These are phyloP conservation scores for Cutaneotrichosporon daszewskae DNA, from an alignment of 1,284 basidiomycete genomes.

Conservation along the genomic window DNA sequence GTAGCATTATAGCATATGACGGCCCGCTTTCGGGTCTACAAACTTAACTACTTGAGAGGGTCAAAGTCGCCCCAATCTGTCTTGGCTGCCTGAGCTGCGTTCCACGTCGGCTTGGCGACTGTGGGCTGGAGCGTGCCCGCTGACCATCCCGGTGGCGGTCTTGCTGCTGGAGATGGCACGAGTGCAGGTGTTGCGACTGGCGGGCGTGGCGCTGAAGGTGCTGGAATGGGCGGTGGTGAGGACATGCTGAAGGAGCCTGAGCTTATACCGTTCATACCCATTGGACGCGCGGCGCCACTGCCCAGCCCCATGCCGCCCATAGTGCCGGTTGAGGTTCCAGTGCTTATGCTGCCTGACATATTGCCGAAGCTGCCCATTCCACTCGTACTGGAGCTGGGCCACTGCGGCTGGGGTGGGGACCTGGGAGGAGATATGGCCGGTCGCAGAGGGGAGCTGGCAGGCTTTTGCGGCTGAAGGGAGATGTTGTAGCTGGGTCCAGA, in stretches of 20 bases:
- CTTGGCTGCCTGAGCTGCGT: constrained; percentile 9
- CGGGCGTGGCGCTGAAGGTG: constrained; percentile 2
- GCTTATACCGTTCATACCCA: too few relatives aligned
- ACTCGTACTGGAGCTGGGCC: too few relatives aligned
- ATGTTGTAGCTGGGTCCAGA: constrained; percentile 44
- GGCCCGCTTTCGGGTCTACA: too few relatives aligned
- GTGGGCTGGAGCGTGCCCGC: constrained; percentile 41
- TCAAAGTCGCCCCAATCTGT: constrained; percentile 47
- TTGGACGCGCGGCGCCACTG: too few relatives aligned
- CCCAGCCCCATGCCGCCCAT: too few relatives aligned
- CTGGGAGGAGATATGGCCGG: too few relatives aligned
- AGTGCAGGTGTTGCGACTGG: constrained; percentile 6
- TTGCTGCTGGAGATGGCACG: neutral
- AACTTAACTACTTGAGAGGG: constrained; percentile 37
- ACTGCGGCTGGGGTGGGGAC: too few relatives aligned
- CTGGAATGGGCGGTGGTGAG: constrained; percentile 3
- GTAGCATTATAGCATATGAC: neutral
- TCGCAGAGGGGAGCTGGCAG: neutral
- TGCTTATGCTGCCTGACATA: too few relatives aligned
- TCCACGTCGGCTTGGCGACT: constrained; percentile 29
- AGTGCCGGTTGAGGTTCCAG: too few relatives aligned
- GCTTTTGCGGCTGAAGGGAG: constrained; percentile 28
- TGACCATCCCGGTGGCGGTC: constrained; percentile 40
- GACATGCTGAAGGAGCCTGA: neutral
- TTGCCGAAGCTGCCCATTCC: too few relatives aligned